Conservation (phyloP, 805 yeast species). For the Cephaloascus albidus region DNA sequence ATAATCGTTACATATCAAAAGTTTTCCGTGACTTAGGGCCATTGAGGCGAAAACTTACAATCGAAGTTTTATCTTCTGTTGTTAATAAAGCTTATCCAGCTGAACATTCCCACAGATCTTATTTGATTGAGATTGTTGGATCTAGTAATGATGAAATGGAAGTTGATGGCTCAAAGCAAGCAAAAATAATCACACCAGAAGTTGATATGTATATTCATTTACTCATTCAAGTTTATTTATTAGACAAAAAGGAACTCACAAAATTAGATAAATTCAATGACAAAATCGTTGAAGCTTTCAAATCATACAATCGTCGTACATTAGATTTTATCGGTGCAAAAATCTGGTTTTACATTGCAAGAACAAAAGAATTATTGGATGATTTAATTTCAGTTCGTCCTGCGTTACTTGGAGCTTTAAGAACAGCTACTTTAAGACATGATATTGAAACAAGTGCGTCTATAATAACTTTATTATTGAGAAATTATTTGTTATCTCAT, state of each 20-base stretch:
- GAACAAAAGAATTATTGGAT: conserved; percentile 58
- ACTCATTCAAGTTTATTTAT: conserved; percentile 64
- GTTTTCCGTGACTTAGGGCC: conserved; percentile 77
- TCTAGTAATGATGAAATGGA: conserved; percentile 21
- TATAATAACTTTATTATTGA: conserved; percentile 73
- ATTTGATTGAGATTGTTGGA: conserved; percentile 29
- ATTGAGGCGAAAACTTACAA: conserved; percentile 56
- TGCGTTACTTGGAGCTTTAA: conserved; percentile 60
- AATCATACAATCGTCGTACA: conserved; percentile 67
- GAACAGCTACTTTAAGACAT: conserved; percentile 86
- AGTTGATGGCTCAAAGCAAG: conserved; percentile 10
- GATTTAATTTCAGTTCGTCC: conserved; percentile 56
- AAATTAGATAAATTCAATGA: conserved; percentile 45
- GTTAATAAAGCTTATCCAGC: conserved; percentile 49
- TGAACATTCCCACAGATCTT: conserved; percentile 28
- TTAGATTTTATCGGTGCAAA: conserved; percentile 83
- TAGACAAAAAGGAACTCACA: conserved; percentile 47
- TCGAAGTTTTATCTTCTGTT: conserved; percentile 43
- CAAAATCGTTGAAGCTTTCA: conserved; percentile 42
- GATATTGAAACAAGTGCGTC: conserved; percentile 89
- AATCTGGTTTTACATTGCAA: conserved; percentile 83
- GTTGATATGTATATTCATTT: conserved; percentile 72
- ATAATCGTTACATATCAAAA: conserved; percentile 80
- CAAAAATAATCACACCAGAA: conserved; percentile 56
- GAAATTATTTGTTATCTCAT: conserved; percentile 69